Base-by-base conservation (phyloP, 306 rosid genomes). In the Rosa rugosa region DNA sequence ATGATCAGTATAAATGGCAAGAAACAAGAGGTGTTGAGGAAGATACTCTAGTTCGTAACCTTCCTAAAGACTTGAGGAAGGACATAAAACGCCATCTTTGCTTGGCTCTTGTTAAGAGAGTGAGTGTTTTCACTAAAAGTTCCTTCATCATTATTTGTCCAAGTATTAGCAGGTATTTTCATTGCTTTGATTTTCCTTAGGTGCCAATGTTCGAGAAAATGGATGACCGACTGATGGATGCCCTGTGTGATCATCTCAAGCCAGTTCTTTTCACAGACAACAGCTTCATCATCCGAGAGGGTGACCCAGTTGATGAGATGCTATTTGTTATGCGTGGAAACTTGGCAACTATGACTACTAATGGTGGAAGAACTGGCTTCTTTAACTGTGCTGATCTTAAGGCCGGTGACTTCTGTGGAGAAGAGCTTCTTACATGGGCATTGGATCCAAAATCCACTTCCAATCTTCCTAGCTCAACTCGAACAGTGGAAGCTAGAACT, bases 401-500 rank as follows among this genome's bases (percentile, higher is more conserved):
- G 49, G 86, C 96, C 40, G 99, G 99, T 46, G 97, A 92, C 41
- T 95, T 95, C 65, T 95, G 99, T 75, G 99, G 99, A 45, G 99
- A 95, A 76, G 98, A 92, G 88, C 97, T 95, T 80, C 86, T 95
- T 27, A 91, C 95, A 50, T 95, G 97, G 99, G 99, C 99, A 7
- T 83, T 91, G 86, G 96, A 91, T 75, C 91, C 96, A 23, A 79
- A 59, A 49, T 31, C 90, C 67, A 57, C 97, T 38, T 27, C 93
- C 67, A 83, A 82, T 47, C 90, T 95, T 73, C 99, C 98, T 9
- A 83, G 79, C 42, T 95, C 98, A 59, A 90, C 94, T 1, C 85
- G 96, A 79, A 95, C 97, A 6, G 97, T 95, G 2, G 73, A 85
- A 69, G 72, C 97, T 20, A 80, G 82, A 20, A 84, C 92, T 14